Base-by-base conservation (phyloP, 371 early-diverging fungal genomes). In the Mucor indicus region DNA sequence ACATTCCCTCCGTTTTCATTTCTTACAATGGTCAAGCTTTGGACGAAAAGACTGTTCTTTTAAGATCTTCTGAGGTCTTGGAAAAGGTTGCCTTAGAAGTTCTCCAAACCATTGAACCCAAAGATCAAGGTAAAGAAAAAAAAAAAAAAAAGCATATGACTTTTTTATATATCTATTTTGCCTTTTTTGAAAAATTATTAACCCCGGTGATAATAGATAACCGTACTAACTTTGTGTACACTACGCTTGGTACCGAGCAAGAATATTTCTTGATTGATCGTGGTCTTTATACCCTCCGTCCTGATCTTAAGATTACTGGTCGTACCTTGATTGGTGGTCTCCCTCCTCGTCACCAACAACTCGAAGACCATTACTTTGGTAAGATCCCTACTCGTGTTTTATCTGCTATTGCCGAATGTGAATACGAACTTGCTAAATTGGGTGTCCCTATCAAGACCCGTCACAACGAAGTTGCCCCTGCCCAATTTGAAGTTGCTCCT, bases 381-480 rank as follows among this genome's bases (percentile, higher is more conserved):
- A 86, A 86, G 58, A 92, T 98, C 50, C 98, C 98, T 25, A 82
- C 88, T 51, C 88, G 93, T 56, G 96, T 96, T 22, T 76, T 97
- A 63, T 83, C 93, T 39, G 81, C 87, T 60, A 90, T 96, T 69
- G 85, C 86, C 63, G 97, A 98, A 75, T 76, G 87, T 51, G 98
- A 97, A 64, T 76, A 91, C 33, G 98, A 97, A 77, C 83, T 93
- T 46, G 86, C 83, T 75, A 87, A 87, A 51, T 79, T 97, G 50
- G 98, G 98, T 69, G 93, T 95, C 17, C 98, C 98, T 38, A 80
- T 97, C 78, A 98, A 98, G 87, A 98, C 98, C 29, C 86, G 96
- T 50, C 98, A 98, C 83, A 98, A 98, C 75, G 98, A 98, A 81
- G 98, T 96, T n/a, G 97, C 96, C 29, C 98, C 98, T 32, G 88